Conservation (phyloP, 768 basidiomycete genomes). For the Fistulinella prunicolor region DNA sequence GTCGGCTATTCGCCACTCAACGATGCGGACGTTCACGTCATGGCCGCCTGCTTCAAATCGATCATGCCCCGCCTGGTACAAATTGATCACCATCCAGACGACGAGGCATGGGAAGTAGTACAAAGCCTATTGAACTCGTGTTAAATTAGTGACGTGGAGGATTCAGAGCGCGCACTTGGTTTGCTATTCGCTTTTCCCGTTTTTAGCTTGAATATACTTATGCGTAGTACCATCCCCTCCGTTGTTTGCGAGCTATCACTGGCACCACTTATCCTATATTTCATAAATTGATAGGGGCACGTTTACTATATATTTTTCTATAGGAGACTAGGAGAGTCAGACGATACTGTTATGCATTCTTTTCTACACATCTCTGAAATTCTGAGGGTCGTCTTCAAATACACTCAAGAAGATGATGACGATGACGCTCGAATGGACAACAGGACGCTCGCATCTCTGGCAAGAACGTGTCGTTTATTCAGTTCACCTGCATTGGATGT, state of each 20-base stretch:
- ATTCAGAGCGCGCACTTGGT: too few relatives aligned
- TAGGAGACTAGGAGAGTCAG: neutral
- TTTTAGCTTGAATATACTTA: too few relatives aligned
- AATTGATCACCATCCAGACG: conserved; percentile 5
- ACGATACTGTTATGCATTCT: conserved; percentile 38
- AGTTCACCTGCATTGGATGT: conserved; percentile 13
- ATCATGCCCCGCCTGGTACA: conserved; percentile 13
- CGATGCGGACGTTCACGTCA: neutral
- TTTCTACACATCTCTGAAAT: conserved; percentile 15
- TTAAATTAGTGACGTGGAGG: too few relatives aligned
- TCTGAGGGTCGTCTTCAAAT: conserved; percentile 6
- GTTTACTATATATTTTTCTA: too few relatives aligned
- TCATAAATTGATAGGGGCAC: too few relatives aligned
- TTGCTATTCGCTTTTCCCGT: too few relatives aligned
- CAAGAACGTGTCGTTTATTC: conserved; percentile 14
- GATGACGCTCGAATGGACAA: neutral
- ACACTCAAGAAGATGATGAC: neutral
- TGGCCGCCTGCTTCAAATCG: conserved; percentile 11
- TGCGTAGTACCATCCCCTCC: too few relatives aligned
- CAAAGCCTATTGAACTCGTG: too few relatives aligned
- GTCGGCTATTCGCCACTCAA: conserved; percentile 19
- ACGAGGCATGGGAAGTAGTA: conserved; percentile 8
- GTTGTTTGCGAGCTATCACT: too few relatives aligned
- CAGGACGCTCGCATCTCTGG: conserved; percentile 11
- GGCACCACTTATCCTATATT: too few relatives aligned